phyloP scores from a whole-genome alignment of 225 moss, liverwort and hornwort genomes.

The Marchantia paleacea region DNA sequence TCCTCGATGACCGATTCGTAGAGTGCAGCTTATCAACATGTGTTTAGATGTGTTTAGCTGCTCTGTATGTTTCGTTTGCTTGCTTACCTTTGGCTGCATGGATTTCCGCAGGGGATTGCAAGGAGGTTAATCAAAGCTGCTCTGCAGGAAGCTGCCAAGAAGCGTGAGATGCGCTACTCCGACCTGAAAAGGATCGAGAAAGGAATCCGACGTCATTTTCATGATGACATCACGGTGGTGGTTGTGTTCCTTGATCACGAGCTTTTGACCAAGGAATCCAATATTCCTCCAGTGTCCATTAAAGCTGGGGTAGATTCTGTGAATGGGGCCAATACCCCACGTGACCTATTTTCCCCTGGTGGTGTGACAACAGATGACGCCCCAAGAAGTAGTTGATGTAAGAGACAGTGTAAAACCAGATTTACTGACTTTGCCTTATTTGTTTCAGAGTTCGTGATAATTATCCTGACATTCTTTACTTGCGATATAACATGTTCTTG shows the following conservation, averaged over 20 bases:
- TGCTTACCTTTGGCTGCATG: not conserved
- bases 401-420: conserved; percentile 25
- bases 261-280: conserved; percentile 30
- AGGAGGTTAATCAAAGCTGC: conserved; percentile 80
- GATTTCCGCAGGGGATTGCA: conserved; percentile 59
- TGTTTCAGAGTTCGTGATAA: conserved; percentile 28
- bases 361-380: conserved; percentile 35
- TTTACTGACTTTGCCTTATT: conserved; percentile 26
- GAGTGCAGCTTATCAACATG: too few relatives aligned
- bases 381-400: conserved; percentile 44
- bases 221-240: conserved; percentile 64
- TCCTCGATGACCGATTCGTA: not conserved
- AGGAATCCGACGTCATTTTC: conserved; percentile 94
- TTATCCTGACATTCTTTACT: conserved; percentile 40
- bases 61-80: not conserved
- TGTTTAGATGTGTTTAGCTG: too few relatives aligned
- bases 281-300: conserved; percentile 36
- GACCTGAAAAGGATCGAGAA: conserved; percentile 88
- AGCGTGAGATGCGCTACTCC: conserved; percentile 96
- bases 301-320: conserved; percentile 43
- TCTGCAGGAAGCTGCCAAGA: conserved; percentile 92
- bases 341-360: conserved; percentile 42
- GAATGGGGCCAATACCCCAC: conserved; percentile 38
- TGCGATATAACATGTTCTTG: conserved; percentile 32
- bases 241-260: conserved; percentile 53